phyloP scores from a whole-genome alignment of 2,329 filamentous ascomycete species.

The Drechslerella stenobrocha region DNA sequence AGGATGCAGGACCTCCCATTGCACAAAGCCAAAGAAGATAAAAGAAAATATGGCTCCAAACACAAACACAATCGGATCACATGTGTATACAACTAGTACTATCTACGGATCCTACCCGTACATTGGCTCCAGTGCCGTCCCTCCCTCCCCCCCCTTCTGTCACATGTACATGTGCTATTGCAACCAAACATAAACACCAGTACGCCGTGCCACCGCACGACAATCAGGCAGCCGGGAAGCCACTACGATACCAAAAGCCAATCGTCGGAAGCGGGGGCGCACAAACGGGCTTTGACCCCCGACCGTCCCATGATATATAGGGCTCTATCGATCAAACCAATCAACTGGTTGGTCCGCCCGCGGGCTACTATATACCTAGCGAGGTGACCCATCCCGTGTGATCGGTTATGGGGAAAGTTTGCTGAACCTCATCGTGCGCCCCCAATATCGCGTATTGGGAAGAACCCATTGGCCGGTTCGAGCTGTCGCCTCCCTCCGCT shows the following conservation, averaged over 20 bases:
- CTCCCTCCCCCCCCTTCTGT: too few species aligned
- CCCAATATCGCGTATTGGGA: constrained; percentile 43
- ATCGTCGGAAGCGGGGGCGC: constrained; percentile 1
- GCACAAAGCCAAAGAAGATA: background rate
- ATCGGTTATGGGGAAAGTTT: constrained; percentile 32
- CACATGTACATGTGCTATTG: background rate
- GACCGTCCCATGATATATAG: too few species aligned
- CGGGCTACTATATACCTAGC: background rate
- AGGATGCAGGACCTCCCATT: background rate
- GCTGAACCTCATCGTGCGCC: constrained; percentile 4
- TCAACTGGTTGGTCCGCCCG: background rate
- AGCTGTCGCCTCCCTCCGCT: constrained; percentile 12
- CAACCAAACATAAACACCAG: background rate
- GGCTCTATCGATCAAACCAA: too few species aligned
- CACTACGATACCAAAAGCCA: background rate
- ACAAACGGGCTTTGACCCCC: background rate
- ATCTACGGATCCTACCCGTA: background rate
- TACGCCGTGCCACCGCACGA: constrained; percentile 2
- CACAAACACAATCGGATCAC: too few species aligned
- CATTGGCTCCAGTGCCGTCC: too few species aligned
- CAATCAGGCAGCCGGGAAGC: background rate
- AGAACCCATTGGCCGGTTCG: constrained; percentile 34
- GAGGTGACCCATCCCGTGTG: constrained; percentile 30
- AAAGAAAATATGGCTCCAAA: too few species aligned
- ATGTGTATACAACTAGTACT: background rate